Evolutionary conservation across 129 eudicot species (phyloP).

Genomic region (Arctium lappa): DNA sequence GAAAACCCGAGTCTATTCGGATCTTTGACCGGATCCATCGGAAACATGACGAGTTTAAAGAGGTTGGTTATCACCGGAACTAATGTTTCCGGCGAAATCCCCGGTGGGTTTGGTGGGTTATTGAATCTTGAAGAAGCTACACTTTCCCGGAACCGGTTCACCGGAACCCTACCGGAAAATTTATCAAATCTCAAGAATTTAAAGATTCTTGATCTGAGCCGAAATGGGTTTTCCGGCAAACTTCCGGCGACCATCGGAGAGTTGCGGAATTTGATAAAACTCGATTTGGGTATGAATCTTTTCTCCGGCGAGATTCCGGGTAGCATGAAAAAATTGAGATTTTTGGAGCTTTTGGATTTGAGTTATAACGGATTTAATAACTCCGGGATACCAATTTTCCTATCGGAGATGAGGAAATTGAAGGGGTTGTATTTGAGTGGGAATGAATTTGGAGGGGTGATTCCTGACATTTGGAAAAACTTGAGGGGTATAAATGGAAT

Average conservation of each 20-base stretch:
- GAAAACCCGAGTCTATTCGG: conserved; percentile 63
- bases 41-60: conserved; percentile 32
- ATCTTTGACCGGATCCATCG: conserved; percentile 28
- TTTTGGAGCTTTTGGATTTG: conserved; percentile 56
- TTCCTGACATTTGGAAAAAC: conserved; percentile 72
- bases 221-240: conserved; percentile 41
- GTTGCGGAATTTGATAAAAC: conserved; percentile 32
- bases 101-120: conserved; percentile 39
- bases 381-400: conserved; percentile 50
- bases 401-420: conserved; percentile 45
- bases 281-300: conserved; percentile 48
- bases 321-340: conserved; percentile 28
- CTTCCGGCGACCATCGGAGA: conserved; percentile 47
- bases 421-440: conserved; percentile 65
- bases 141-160: conserved; percentile 44
- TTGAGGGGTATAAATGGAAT: conserved; percentile 53
- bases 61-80: conserved; percentile 60
- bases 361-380: conserved; percentile 44
- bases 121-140: conserved; percentile 46
- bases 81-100: conserved; percentile 42
- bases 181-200: conserved; percentile 44
- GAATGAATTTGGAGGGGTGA: conserved; percentile 59
- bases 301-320: conserved; percentile 53
- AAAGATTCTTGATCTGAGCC: conserved; percentile 57
- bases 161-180: conserved; percentile 28